Evolutionary conservation across 129 eudicot genomes (phyloP), one percentile per base, ranked within the genome.

Genomic region (Artemisia annua): DNA sequence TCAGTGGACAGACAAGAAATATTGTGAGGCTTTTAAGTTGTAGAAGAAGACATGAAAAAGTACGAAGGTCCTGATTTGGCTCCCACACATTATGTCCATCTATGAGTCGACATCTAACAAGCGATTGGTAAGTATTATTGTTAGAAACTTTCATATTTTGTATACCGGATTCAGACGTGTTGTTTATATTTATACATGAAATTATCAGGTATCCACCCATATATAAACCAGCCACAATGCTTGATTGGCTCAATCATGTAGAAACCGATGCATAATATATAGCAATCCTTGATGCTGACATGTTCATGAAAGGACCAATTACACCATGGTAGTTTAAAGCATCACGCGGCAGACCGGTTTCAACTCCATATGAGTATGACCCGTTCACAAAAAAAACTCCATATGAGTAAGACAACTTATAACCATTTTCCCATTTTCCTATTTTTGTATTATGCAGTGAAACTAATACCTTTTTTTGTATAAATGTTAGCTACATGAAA

Each of bases 31-130:
- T 94, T 69, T 83, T 94, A 16, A 94, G 98, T 62, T 94, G 98
- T 87, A 90, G 97, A 56, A 97, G 93, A 90, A 73, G 92, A 90
- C 18, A 61, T 90, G 73, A 84, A 83, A 82, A 26, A 75, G 62
- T 94, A 94, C 66, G 81, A 86, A 74, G 97, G 98, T 72, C 98
- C 78, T 83, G 93, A 94, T 85, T 57, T 94, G 72, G 97, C 93
- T 76, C 96, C 97, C 22, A 94, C 98, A 16, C 98, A 94, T 84
- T 86, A 90, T 70, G 98, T 86, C 59, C 98, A 15, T 94, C 98
- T 61, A 90, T 94, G 98, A 94, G 98, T 66, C 87, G 85, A 4
- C 96, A 94, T 81, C 97, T 94, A 53, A 90, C 98, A 4, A 91
- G 91, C 71, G 98, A 94, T 72, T 82, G 97, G 97, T 92, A 89